These are phyloP conservation scores for Ascosphaera apis DNA, from an alignment of 2,329 filamentous ascomycete genomes.

Conservation along the genomic window DNA sequence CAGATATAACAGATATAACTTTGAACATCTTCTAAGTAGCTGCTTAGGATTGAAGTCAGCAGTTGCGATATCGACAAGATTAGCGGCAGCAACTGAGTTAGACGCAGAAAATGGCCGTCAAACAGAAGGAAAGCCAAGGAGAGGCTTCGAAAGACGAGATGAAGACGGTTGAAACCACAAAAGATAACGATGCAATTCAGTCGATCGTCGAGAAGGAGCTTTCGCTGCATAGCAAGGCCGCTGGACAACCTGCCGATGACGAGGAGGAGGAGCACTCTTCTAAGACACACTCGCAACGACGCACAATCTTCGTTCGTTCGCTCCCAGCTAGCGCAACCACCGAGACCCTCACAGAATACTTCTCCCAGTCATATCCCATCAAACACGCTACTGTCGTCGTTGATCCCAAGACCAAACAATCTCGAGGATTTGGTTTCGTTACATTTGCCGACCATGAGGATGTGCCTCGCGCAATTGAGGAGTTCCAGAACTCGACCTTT, in stretches of 20 bases:
- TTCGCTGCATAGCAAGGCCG: too few species aligned
- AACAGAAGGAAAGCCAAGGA: too few species aligned
- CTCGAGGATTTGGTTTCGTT: constrained; percentile 86
- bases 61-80: too few species aligned
- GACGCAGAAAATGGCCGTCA: too few species aligned
- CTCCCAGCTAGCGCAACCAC: constrained; percentile 57
- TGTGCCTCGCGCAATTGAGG: constrained; percentile 54
- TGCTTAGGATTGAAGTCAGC: too few species aligned
- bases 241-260: too few species aligned
- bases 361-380: constrained; percentile 82
- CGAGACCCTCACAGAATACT: constrained; percentile 65
- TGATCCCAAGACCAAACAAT: constrained; percentile 66
- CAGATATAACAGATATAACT: too few species aligned
- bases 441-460: constrained; percentile 90
- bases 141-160: too few species aligned
- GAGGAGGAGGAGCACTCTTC: constrained; percentile 2
- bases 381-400: constrained; percentile 89
- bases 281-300: constrained; percentile 17
- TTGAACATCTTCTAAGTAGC: too few species aligned
- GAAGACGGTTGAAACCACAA: background rate
- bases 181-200: too few species aligned
- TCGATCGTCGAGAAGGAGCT: constrained; percentile 10
- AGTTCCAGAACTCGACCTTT: constrained; percentile 56
- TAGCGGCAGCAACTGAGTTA: too few species aligned
- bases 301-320: constrained; percentile 76